Percentiles rank a stretch among this genome's conserved stretches.
Conservation (phyloP, 1,284 basidiomycete genomes). For the Cryptococcus sp. region DNA sequence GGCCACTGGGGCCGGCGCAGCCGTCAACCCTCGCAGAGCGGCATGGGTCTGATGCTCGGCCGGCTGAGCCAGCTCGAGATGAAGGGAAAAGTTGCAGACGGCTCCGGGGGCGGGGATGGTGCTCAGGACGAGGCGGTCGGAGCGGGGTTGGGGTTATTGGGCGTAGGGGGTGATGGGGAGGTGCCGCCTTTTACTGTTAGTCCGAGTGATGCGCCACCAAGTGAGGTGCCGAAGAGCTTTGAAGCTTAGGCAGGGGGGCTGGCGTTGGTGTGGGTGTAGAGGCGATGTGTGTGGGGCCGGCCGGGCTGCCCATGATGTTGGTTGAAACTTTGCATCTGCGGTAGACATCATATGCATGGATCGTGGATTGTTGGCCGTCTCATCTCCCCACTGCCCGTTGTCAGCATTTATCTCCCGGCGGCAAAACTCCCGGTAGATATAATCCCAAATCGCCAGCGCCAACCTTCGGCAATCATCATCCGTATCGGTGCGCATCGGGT, state of each 20-base stretch:
- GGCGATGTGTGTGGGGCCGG: too few species aligned
- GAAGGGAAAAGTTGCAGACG: conserved; percentile 2
- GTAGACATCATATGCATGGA: too few species aligned
- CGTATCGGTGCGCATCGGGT: too few species aligned
- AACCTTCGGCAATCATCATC: too few species aligned
- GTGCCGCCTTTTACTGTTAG: conserved; percentile 22
- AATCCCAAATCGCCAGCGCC: too few species aligned
- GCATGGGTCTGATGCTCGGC: conserved; percentile 10
- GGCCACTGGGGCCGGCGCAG: conserved; percentile 9
- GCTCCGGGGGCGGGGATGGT: not conserved
- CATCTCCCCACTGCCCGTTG: too few species aligned
- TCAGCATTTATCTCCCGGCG: too few species aligned
- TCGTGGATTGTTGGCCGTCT: too few species aligned
- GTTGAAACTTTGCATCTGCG: too few species aligned
- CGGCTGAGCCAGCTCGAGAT: conserved; percentile 12
- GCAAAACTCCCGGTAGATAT: too few species aligned
- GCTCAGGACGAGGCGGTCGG: not conserved
- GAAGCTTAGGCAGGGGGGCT: not conserved
- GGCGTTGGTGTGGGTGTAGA: too few species aligned
- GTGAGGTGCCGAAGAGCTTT: conserved; percentile 6
- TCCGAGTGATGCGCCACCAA: conserved; percentile 22
- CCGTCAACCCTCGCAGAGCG: conserved; percentile 11
- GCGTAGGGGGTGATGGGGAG: conserved; percentile 1
- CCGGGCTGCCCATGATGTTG: too few species aligned
- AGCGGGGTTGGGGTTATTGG: conserved; percentile 1